Evolutionary conservation across 371 early-diverging fungal species (phyloP).

Genomic region (Apophysomyces trapeziformis): DNA sequence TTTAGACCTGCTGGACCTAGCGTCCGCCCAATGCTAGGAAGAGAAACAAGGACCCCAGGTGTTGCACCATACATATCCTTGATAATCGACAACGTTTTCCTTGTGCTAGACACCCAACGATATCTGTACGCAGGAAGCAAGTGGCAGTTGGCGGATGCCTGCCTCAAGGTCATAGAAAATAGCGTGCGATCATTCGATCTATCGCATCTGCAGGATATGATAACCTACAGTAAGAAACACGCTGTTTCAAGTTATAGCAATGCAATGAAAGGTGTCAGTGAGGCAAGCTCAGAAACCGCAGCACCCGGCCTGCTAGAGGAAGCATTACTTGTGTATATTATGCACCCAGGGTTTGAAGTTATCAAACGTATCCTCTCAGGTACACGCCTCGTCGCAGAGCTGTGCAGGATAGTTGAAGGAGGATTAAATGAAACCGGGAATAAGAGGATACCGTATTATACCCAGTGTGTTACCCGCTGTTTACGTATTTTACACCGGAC

Average conservation of each 20-base stretch:
- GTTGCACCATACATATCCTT: conserved; percentile 81
- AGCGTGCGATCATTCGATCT: conserved; percentile 80
- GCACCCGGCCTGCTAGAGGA: conserved; percentile 5
- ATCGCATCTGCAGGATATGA: conserved; percentile 21
- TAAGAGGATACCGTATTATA: conserved; percentile 24
- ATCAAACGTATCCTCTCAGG: conserved; percentile 79
- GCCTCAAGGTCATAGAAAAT: conserved; percentile 79
- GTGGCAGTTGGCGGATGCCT: conserved; percentile 79
- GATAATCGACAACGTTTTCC: conserved; percentile 81
- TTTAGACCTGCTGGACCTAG: conserved; percentile 48
- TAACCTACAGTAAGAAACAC: conserved; percentile 5
- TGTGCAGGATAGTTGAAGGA: conserved; percentile 69
- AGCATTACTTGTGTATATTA: conserved; percentile 27
- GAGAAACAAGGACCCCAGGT: conserved; percentile 68
- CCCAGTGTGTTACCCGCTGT: conserved; percentile 50
- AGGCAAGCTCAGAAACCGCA: conserved; percentile 16
- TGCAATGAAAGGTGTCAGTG: conserved; percentile 24
- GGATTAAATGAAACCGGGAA: conserved; percentile 60
- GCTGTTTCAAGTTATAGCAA: conserved; percentile 3
- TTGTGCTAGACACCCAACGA: conserved; percentile 67
- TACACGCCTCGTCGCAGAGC: conserved; percentile 64
- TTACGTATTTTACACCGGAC: conserved; percentile 72
- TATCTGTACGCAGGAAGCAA: conserved; percentile 73
- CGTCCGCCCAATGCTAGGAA: conserved; percentile 65
- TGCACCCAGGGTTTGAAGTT: conserved; percentile 90